Base-by-base conservation (phyloP, 306 rosid species). In the Malus sieversii region DNA sequence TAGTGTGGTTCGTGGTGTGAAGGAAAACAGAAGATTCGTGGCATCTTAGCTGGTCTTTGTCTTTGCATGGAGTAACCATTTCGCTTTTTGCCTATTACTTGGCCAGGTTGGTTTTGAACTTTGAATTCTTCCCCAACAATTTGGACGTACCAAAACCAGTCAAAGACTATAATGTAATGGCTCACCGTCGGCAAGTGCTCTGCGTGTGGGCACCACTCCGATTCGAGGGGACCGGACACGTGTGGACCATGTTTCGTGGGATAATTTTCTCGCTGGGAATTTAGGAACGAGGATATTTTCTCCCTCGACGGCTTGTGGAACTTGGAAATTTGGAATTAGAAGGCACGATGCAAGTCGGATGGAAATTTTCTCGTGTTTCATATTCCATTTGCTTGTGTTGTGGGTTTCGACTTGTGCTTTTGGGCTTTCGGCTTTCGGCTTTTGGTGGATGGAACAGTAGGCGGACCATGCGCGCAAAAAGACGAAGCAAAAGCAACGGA, bases 21-120 rank as follows among this genome's bases (percentile, higher is more conserved):
- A 30, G 18, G 15, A 13, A 16, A 10, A 35, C 35, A 23, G 78
- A 85, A 82, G 84, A 82, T 79, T 79, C 84, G 77, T 10, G 55
- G 88, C 68, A 85, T 82, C 65, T 76, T 72, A 79, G 70, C 51
- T 59, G 66, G 59, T 61, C 57, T 44, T 76, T 79, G 83, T 83
- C 81, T 33, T 70, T 71, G 42, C 64, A 23, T 57, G 70, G 29
- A 10, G 1, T 18, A 14, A 19, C 4, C 72, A 23, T 74, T 51
- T 77, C 40, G 22, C 27, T 59, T 55, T 68, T 48, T 20, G 44
- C 60, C 22, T 30, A 61, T 44, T 74, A 32, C 82, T 73, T 73
- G 68, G 66, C 58, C 55, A 42, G 27, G 65, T 62, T 8, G 76
- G 80, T 57, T 66, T 77, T 55, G 77, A 71, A 51, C 10, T 68